phyloP scores from a whole-genome alignment of 2,329 filamentous ascomycete species.

The Calonectria leucothoes region DNA sequence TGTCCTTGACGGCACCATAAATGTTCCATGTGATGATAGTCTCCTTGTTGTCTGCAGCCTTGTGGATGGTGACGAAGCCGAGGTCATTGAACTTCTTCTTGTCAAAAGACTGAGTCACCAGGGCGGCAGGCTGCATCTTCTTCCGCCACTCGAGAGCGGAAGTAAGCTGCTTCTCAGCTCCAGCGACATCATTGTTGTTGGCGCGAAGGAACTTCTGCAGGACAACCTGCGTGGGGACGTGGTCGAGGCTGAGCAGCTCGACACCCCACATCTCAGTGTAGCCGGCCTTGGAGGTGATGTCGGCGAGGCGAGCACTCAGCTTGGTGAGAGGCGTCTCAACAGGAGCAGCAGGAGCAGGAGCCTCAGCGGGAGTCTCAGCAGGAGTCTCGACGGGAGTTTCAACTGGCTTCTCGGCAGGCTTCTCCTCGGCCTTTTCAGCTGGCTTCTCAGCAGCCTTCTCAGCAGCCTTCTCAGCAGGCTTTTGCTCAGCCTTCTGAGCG shows the following conservation, averaged over 20 bases:
- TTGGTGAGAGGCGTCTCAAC: constrained; percentile 59
- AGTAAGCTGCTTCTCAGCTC: constrained; percentile 81
- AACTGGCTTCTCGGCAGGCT: constrained; percentile 26
- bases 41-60: constrained; percentile 66
- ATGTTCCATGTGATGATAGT: constrained; percentile 89
- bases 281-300: constrained; percentile 66
- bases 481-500: neutral
- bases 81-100: constrained; percentile 79
- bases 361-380: constrained; percentile 17
- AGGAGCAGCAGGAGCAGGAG: constrained; percentile 11
- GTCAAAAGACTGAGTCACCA: constrained; percentile 73
- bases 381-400: neutral
- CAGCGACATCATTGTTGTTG: constrained; percentile 80
- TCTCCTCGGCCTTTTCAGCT: constrained; percentile 20
- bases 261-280: constrained; percentile 92
- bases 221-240: constrained; percentile 84
- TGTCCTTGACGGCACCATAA: constrained; percentile 87
- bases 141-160: constrained; percentile 88
- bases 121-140: constrained; percentile 75
- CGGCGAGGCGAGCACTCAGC: constrained; percentile 68
- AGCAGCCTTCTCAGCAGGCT: constrained; percentile 9
- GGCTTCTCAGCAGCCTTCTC: constrained; percentile 17
- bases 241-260: constrained; percentile 65
- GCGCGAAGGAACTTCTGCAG: constrained; percentile 95
- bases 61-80: constrained; percentile 83